Evolutionary conservation across 805 yeast species (phyloP).

Genomic region (Wickerhamomyces tratensis): DNA sequence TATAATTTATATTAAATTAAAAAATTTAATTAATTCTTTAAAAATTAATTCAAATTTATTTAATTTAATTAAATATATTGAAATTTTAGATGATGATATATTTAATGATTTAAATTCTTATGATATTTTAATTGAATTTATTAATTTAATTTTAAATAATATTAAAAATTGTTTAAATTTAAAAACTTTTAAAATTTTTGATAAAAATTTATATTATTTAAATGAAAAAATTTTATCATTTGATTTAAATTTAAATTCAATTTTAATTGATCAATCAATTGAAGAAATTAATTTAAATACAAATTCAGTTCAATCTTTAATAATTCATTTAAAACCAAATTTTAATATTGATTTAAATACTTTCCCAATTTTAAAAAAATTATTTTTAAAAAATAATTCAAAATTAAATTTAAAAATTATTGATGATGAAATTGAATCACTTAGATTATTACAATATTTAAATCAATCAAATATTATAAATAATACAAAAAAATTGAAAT

Average conservation of each 20-base stretch:
- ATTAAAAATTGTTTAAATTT: constrained; percentile 3
- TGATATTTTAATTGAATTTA: constrained; percentile 9
- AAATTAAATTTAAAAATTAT: constrained; percentile 17
- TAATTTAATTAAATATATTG: constrained; percentile 23
- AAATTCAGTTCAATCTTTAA: too few relatives aligned
- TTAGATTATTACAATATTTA: constrained; percentile 24
- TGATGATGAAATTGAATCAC: constrained; percentile 27
- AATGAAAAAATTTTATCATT: background rate
- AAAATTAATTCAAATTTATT: constrained; percentile 25
- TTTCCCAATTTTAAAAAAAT: too few relatives aligned
- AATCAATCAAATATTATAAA: constrained; percentile 5
- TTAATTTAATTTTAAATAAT: constrained; percentile 12
- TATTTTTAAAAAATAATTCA: background rate
- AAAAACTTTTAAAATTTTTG: constrained; percentile 1
- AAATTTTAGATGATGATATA: constrained; percentile 20
- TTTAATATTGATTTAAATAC: too few relatives aligned
- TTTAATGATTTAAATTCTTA: constrained; percentile 14
- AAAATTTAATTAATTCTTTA: constrained; percentile 28
- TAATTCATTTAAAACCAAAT: too few relatives aligned
- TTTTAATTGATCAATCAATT: too few relatives aligned
- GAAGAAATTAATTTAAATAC: too few relatives aligned
- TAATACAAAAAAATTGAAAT: constrained; percentile 5
- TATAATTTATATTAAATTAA: constrained; percentile 28
- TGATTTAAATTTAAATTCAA: too few relatives aligned
- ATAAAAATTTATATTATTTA: background rate